Conservation (phyloP, 2,329 filamentous ascomycete genomes). For the Diaporthe sp. region DNA sequence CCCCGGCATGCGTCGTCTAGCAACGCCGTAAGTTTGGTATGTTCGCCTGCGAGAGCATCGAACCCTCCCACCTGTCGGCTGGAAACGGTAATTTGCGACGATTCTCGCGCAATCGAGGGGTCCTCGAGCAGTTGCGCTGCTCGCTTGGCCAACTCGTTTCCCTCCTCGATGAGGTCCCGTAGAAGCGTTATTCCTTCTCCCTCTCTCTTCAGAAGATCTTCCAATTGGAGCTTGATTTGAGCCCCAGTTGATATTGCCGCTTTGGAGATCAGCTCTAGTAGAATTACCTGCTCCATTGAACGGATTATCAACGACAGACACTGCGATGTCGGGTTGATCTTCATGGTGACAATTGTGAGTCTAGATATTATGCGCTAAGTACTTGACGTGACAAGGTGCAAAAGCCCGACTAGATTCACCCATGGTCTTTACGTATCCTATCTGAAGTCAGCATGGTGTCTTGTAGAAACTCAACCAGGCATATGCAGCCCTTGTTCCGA, state of each 20-base stretch:
- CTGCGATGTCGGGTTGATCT: background rate
- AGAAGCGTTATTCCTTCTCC: background rate
- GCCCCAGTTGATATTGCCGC: background rate
- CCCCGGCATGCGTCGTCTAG: background rate
- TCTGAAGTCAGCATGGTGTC: background rate
- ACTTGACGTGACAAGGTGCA: background rate
- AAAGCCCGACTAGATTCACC: background rate
- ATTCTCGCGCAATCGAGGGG: background rate
- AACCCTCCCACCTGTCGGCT: background rate
- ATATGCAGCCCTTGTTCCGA: background rate
- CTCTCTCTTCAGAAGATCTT: background rate
- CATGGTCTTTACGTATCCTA: background rate
- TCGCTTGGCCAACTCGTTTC: background rate
- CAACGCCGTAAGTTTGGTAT: background rate
- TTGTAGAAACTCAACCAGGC: background rate
- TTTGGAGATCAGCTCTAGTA: background rate
- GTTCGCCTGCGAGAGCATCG: background rate
- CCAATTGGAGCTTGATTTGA: background rate
- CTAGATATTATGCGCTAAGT: background rate
- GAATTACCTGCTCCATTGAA: background rate
- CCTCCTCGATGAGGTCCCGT: background rate
- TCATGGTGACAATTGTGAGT: background rate
- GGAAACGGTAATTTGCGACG: background rate
- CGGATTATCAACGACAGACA: slow-evolving; percentile 4
- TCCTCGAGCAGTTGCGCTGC: background rate